Evolutionary conservation across 768 basidiomycete genomes (phyloP).

Genomic region (Leccinum disarticulatum): DNA sequence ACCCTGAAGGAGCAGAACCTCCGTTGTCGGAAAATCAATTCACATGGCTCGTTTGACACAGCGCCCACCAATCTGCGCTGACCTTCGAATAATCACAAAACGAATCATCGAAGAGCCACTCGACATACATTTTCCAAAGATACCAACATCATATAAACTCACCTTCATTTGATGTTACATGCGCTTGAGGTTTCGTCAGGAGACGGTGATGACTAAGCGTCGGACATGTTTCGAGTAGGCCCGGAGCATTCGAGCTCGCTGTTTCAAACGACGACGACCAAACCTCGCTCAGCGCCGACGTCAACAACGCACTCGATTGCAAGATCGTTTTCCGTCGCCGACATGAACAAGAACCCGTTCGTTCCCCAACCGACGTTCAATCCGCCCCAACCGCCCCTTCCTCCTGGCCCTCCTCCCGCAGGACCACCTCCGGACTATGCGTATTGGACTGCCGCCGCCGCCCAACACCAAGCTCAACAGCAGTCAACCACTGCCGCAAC

Average conservation of each 20-base stretch:
- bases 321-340: constrained; percentile 8
- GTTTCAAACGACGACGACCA: constrained; percentile 27
- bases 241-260: constrained; percentile 16
- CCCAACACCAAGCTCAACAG: constrained; percentile 42
- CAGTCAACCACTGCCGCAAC: constrained; percentile 37
- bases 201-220: constrained; percentile 26
- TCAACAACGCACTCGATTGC: constrained; percentile 9
- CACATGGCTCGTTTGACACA: background rate
- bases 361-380: constrained; percentile 66
- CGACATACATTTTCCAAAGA: background rate
- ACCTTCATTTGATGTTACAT: background rate
- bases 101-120: background rate
- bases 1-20: background rate
- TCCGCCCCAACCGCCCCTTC: constrained; percentile 73
- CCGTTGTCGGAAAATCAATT: background rate
- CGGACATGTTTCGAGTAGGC: constrained; percentile 18
- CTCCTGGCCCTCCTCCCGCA: constrained; percentile 76
- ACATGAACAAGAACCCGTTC: constrained; percentile 87
- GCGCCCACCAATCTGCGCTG: background rate
- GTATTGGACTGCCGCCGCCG: constrained; percentile 69
- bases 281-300: constrained; percentile 11
- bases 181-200: too few species aligned
- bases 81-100: background rate
- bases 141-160: background rate
- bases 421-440: constrained; percentile 75